Conservation (phyloP, 257 asterid genomes). For the Ilex aquifolium region DNA sequence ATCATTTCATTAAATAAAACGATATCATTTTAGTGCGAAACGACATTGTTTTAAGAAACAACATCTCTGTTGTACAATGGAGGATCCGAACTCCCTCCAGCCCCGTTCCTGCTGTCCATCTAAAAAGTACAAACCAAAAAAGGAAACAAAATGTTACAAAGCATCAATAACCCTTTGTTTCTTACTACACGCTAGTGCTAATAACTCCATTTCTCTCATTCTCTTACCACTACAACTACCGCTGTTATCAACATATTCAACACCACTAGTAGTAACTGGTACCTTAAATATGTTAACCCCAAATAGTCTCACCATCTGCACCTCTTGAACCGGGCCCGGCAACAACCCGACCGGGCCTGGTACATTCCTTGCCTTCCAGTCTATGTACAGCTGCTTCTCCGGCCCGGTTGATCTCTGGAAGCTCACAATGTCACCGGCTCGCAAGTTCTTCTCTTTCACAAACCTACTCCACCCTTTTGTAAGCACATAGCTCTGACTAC, state of each 20-base stretch:
- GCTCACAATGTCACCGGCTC: conserved; percentile 66
- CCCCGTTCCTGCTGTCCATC: too few species aligned
- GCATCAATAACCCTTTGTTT: conserved; percentile 68
- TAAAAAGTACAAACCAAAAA: not conserved
- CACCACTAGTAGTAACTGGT: conserved; percentile 16
- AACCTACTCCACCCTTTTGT: conserved; percentile 90
- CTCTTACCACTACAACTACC: conserved; percentile 52
- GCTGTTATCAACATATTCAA: conserved; percentile 4
- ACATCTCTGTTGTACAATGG: too few species aligned
- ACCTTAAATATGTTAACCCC: conserved; percentile 62
- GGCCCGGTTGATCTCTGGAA: conserved; percentile 51
- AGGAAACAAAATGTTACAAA: conserved; percentile 35
- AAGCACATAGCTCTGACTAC: conserved; percentile 79
- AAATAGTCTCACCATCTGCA: conserved; percentile 46
- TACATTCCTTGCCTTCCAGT: conserved; percentile 37
- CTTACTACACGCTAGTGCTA: conserved; percentile 47
- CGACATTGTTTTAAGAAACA: too few species aligned
- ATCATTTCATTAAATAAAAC: too few species aligned
- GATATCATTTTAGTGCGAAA: too few species aligned
- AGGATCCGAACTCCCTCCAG: too few species aligned
- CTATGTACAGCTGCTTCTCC: conserved; percentile 61
- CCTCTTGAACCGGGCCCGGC: conserved; percentile 13
- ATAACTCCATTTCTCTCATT: conserved; percentile 49
- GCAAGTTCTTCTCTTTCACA: conserved; percentile 67
- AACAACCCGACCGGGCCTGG: not conserved